Base-by-base conservation (phyloP, 2,329 filamentous ascomycete genomes). In the Fusarium burgessii region DNA sequence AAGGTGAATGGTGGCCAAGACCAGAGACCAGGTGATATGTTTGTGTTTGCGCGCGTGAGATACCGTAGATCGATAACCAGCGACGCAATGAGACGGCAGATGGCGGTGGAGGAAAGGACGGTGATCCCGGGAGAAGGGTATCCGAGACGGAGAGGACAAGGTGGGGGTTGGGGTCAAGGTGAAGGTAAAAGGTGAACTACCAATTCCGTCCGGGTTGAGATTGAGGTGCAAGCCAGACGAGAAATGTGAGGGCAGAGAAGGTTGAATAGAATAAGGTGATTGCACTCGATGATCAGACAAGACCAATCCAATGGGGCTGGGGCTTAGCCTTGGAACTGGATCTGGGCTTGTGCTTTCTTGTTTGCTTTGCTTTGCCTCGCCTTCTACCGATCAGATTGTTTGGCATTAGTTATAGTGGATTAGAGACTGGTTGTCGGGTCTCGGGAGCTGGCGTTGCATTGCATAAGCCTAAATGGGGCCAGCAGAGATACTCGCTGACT, bases 401-500 rank as follows among this genome's bases (percentile, higher is more conserved):
- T 63, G 27, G 61, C 29, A 74, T 75, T 66, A 70, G 69, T 58
- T 68, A 70, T 72, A 70, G 68, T 72, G 72, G 70, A 68, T 72
- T 71, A 58, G 58, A 66, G 73, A 72, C 58, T 66, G 60, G 67
- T 42, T 66, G 66, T 64, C 66, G 66, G 68, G 42, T 58, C 40
- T 67, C 56, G 64, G 64, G 43, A 62, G 56, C 56, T 67, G 56
- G 56, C 49, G 63, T 67, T 72, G 66, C 71, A 75, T 73, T 71
- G 69, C 73, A 75, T 75, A 51, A 61, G 68, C 66, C 47, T 68
- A 61, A 67, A 55, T 58, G 38, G 38, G 52, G 46, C 36, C 33
- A 50, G 36, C 38, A 45, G 43, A 63, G 42, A 64, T 33, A 60
- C 43, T 46, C 36, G 18, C 40, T 38, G 43, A 43, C 47, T 68